A percentile compares a stretch with the other conserved stretches of the same genome.
Evolutionary conservation across 306 rosid genomes (phyloP).

Genomic region (Mimosa bimucronata): DNA sequence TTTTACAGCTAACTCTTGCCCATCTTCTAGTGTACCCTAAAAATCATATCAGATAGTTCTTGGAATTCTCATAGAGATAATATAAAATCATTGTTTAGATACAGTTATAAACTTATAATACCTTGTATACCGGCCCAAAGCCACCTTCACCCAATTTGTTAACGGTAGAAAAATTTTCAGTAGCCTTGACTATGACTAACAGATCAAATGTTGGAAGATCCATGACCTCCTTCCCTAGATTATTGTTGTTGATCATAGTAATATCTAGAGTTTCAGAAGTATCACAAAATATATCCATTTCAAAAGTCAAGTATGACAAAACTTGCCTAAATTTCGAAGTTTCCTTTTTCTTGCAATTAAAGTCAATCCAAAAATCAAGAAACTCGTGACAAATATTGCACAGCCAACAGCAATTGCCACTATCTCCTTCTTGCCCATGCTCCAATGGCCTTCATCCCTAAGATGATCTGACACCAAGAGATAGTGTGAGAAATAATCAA

Average conservation of each 20-base stretch:
- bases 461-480: neutral
- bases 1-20: constrained; percentile 53
- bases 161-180: constrained; percentile 31
- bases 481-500: neutral
- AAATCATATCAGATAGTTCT: neutral
- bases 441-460: neutral
- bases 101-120: constrained; percentile 13
- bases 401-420: neutral
- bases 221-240: constrained; percentile 13
- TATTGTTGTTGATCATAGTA: neutral
- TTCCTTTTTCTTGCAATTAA: neutral
- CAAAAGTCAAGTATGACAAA: neutral
- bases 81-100: neutral
- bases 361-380: too few species aligned
- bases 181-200: constrained; percentile 32
- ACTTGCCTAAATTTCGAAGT: neutral
- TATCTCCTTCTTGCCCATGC: neutral
- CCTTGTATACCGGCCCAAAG: constrained; percentile 46
- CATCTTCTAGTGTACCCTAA: constrained; percentile 25
- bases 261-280: neutral
- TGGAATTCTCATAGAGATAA: neutral
- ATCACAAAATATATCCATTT: neutral
- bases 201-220: constrained; percentile 39
- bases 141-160: constrained; percentile 47
- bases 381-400: neutral